phyloP scores from a whole-genome alignment of 352 stramenopile genomes.

The Phytophthora lateralis region DNA sequence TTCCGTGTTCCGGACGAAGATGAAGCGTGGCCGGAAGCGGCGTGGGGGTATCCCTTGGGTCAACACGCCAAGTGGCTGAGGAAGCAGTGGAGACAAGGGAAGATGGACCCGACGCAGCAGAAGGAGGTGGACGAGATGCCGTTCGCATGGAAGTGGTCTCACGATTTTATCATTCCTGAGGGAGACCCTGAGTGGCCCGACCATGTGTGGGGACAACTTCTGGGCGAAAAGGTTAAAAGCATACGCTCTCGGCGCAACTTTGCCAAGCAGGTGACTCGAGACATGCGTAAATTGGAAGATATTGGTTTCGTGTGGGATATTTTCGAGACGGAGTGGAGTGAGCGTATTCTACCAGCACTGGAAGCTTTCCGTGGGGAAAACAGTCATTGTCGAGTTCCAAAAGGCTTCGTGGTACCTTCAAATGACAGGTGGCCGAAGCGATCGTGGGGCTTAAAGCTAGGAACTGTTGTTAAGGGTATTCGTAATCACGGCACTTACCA shows the following conservation, averaged over 20 bases:
- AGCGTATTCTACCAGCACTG: background rate
- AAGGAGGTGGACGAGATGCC: slow-evolving; percentile 27
- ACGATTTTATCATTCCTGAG: slow-evolving; percentile 27
- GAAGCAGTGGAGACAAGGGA: background rate
- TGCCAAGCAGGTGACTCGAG: background rate
- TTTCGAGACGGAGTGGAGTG: background rate
- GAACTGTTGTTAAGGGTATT: background rate
- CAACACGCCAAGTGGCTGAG: slow-evolving; percentile 2
- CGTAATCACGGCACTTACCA: background rate
- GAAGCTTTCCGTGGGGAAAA: background rate
- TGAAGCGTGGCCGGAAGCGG: background rate
- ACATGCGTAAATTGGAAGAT: background rate
- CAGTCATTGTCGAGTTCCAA: background rate
- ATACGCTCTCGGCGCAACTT: background rate
- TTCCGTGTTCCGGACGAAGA: slow-evolving; percentile 5
- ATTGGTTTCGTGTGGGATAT: slow-evolving; percentile 1
- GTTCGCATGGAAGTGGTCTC: no score
- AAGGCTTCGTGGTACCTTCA: background rate
- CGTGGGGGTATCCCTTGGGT: slow-evolving; percentile 9
- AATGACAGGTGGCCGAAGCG: background rate
- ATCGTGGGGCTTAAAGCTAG: background rate
- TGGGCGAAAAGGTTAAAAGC: background rate
- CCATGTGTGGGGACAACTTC: background rate
- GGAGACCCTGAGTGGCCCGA: slow-evolving; percentile 8
- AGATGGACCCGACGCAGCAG: slow-evolving; percentile 10